A percentile compares a stretch with the other conserved stretches of the same genome.
Evolutionary conservation across 163 green algal species (phyloP).

Genomic region (Prototheca wickerhamii): DNA sequence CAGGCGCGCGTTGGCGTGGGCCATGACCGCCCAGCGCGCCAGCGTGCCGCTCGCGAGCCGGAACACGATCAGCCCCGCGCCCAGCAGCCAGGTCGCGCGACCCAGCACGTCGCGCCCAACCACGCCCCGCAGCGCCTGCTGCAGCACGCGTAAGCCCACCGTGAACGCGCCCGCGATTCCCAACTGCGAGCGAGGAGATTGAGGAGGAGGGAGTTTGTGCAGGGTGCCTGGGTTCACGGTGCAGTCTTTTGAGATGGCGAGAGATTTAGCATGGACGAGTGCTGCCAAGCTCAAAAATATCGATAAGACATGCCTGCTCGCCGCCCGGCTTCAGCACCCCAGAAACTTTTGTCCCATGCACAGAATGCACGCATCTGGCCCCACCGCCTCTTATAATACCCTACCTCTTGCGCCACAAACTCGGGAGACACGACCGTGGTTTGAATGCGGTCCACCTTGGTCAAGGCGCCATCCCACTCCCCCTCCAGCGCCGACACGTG

Average conservation of each 20-base stretch:
- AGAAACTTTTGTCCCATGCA: too few species aligned
- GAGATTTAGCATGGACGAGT: too few species aligned
- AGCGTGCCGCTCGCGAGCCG: neutral
- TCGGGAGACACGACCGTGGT: neutral
- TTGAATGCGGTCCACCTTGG: neutral
- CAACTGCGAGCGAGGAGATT: neutral
- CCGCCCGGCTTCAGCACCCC: too few species aligned
- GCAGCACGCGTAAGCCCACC: neutral
- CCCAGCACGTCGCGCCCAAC: neutral
- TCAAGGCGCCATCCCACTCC: neutral
- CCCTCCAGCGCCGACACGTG: neutral
- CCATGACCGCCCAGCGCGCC: neutral
- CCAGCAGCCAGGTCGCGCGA: neutral
- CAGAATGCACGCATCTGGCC: too few species aligned
- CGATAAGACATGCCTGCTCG: too few species aligned
- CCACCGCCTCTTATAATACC: too few species aligned
- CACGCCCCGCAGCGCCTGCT: neutral
- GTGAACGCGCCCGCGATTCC: neutral
- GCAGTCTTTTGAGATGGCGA: too few species aligned
- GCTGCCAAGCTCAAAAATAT: too few species aligned
- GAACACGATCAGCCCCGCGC: neutral
- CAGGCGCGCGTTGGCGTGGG: neutral
- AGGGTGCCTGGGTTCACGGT: too few species aligned
- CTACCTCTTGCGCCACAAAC: neutral
- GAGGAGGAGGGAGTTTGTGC: too few species aligned